Base-by-base conservation (phyloP, 2,329 filamentous ascomycete species). In the Trichoderma atroviride region DNA sequence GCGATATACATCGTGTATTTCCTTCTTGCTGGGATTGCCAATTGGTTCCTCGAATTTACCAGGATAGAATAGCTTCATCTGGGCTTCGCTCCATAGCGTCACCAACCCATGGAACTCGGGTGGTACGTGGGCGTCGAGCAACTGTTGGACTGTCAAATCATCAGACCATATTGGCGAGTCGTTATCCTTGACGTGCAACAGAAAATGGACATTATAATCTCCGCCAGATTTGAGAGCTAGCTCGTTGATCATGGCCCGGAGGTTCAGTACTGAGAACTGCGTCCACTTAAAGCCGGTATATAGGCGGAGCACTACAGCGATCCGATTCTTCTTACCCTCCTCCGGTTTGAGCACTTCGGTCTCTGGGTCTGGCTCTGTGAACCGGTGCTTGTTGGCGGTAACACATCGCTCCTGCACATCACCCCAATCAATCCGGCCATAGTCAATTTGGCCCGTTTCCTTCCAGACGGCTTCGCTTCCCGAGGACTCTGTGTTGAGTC, bases 161-260 rank as follows among this genome's bases (percentile, higher is more conserved):
- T 96, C 92, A 0, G 92, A 88, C 91, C 92, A 97, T 73, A 97
- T 93, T 56, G 91, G 92, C 53, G 90, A 82, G 74, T 92, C 88
- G 73, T 91, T 87, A 78, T 96, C 91, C 74, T 92, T 93, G 73
- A 96, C 92, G 73, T 97, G 93, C 50, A 97, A 86, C 43, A 97
- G 83, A 76, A 97, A 93, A 78, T 96, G 92, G 3, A 97, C 85
- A 5, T 87, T 86, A 74, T 96, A 97, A 77, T 97, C 92, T 58
- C 91, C 92, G 37, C 93, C 92, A 0, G 92, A 94, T 68, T 88
- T 84, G 60, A 97, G 82, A 9, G 90, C 88, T 11, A 96, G 83
- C 79, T 97, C 93, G 4, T 91, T 88, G 53, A 97, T 88, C 74
- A 97, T 82, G 37, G 94, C 91, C 19, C 93, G 91, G 74, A 97